These are phyloP conservation scores for Claviceps capensis DNA, from an alignment of 2,329 filamentous ascomycete genomes.

Conservation along the genomic window DNA sequence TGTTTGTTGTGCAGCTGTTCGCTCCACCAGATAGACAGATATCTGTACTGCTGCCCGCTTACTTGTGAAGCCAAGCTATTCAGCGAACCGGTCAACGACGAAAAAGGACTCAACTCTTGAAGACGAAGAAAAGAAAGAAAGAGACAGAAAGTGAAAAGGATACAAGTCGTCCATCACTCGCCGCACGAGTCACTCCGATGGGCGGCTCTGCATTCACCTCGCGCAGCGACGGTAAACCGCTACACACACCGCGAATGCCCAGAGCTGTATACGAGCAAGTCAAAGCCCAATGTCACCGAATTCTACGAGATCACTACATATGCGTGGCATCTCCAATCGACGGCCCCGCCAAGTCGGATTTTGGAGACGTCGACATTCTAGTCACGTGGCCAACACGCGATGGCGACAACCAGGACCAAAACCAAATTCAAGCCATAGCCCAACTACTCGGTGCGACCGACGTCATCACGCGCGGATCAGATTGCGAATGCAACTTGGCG, in stretches of 20 bases:
- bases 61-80: too few relatives aligned
- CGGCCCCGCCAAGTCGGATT: conserved; percentile 51
- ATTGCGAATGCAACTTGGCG: conserved; percentile 31
- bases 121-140: background rate
- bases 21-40: too few relatives aligned
- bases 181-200: conserved; percentile 31
- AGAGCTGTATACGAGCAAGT: conserved; percentile 40
- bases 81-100: background rate
- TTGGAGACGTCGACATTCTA: conserved; percentile 64
- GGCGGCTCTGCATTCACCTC: conserved; percentile 48
- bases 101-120: too few relatives aligned
- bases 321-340: conserved; percentile 49
- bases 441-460: conserved; percentile 30
- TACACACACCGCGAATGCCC: conserved; percentile 54
- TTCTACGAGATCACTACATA: conserved; percentile 37
- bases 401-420: conserved; percentile 1
- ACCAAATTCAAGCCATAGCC: conserved; percentile 19
- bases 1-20: too few relatives aligned
- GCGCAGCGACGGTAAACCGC: conserved; percentile 25
- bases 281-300: conserved; percentile 28
- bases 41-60: too few relatives aligned
- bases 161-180: background rate
- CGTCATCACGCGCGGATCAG: conserved; percentile 17
- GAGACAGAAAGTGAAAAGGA: background rate
- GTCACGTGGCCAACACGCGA: conserved; percentile 26